Conservation (phyloP, 768 basidiomycete genomes). For the Collybia mongolica region DNA sequence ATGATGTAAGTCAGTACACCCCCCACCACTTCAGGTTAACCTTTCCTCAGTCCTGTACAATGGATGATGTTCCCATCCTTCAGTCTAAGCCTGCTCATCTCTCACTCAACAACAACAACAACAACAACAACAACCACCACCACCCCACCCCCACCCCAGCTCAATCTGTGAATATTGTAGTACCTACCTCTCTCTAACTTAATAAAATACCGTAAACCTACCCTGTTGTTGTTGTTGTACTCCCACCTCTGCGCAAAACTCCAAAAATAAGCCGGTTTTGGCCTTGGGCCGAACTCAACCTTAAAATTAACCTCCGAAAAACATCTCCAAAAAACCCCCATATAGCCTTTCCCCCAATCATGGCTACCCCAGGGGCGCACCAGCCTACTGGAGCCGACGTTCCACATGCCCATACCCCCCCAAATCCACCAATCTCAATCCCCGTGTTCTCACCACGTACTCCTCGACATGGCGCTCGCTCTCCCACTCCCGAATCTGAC, state of each 20-base stretch:
- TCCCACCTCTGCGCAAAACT: not conserved
- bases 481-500: not conserved
- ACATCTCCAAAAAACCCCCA: not conserved
- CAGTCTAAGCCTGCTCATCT: too few relatives aligned
- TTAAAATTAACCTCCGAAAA: not conserved
- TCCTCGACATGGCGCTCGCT: not conserved
- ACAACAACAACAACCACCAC: slow-evolving; percentile 1
- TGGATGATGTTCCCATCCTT: too few relatives aligned
- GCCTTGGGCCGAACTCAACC: not conserved
- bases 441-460: not conserved
- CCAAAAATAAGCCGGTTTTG: not conserved
- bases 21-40: too few relatives aligned
- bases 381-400: not conserved
- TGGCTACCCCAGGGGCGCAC: not conserved
- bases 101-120: slow-evolving; percentile 1
- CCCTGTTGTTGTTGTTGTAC: not conserved
- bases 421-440: not conserved
- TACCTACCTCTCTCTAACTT: not conserved
- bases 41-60: too few relatives aligned
- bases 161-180: not conserved
- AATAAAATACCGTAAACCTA: not conserved
- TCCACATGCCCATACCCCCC: not conserved
- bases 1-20: too few relatives aligned
- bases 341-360: too few relatives aligned
- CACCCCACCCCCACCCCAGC: not conserved